These are phyloP conservation scores for Pythium volutum DNA, from an alignment of 352 stramenopile genomes.

Conservation along the genomic window DNA sequence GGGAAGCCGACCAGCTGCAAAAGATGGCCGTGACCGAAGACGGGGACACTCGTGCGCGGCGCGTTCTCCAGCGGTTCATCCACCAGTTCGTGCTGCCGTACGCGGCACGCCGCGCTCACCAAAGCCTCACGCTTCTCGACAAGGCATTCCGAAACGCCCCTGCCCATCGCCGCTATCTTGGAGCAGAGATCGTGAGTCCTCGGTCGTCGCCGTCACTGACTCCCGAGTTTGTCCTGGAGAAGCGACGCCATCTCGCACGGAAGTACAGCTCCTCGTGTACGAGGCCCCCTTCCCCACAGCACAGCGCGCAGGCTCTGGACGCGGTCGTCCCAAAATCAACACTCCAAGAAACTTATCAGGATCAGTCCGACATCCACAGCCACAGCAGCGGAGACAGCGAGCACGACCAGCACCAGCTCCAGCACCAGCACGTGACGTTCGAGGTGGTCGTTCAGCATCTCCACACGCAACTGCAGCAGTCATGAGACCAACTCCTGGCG, in stretches of 20 bases:
- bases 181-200: not conserved
- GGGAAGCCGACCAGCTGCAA: not conserved
- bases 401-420: constrained; percentile 1
- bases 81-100: constrained; percentile 17
- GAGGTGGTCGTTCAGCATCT: constrained; percentile 38
- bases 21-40: not conserved
- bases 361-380: not conserved
- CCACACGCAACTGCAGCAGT: constrained; percentile 20
- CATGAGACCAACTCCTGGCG: not conserved
- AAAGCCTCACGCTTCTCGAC: constrained; percentile 12
- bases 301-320: not conserved
- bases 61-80: constrained; percentile 26
- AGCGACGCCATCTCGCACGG: not conserved
- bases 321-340: constrained; percentile 7
- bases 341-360: too few species aligned
- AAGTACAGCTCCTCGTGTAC: constrained; percentile 11
- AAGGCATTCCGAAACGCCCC: constrained; percentile 22
- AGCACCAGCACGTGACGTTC: constrained; percentile 26
- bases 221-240: not conserved
- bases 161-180: not conserved
- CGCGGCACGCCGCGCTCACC: constrained; percentile 9
- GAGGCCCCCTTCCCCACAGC: not conserved
- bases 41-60: not conserved
- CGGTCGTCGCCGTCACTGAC: not conserved
- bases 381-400: constrained; percentile 17